These are phyloP conservation scores for Cichorium intybus DNA, from an alignment of 140 eudicot genomes.

Conservation along the genomic window DNA sequence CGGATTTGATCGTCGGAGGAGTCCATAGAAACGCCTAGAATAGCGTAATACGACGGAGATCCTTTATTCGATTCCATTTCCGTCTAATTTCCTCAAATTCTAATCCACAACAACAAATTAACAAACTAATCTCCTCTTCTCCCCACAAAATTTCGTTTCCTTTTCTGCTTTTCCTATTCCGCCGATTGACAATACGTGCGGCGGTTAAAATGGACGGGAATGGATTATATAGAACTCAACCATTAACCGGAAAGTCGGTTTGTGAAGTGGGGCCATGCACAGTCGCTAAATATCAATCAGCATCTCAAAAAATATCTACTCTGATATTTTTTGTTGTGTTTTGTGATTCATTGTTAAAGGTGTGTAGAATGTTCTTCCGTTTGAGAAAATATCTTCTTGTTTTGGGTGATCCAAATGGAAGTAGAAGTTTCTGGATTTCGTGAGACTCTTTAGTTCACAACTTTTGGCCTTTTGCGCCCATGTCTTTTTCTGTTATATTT, in stretches of 20 bases:
- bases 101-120: background rate
- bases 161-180: background rate
- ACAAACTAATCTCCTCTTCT: background rate
- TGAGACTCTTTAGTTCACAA: background rate
- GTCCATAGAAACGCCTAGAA: conserved; percentile 55
- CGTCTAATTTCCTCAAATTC: conserved; percentile 8
- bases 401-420: conserved; percentile 2
- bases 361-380: conserved; percentile 28
- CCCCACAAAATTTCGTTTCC: background rate
- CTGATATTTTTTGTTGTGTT: background rate
- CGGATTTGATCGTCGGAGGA: conserved; percentile 72
- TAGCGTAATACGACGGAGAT: conserved; percentile 45
- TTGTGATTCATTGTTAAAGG: background rate
- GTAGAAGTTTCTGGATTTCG: conserved; percentile 15
- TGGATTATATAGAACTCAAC: conserved; percentile 9
- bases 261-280: conserved; percentile 1
- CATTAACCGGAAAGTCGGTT: conserved; percentile 12
- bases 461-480: background rate
- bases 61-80: conserved; percentile 21
- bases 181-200: background rate
- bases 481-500: background rate
- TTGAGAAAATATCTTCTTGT: background rate
- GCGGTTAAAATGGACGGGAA: background rate
- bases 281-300: conserved; percentile 7
- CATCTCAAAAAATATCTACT: background rate